These are phyloP conservation scores for Trifolium pratense DNA, from an alignment of 306 rosid species.

Conservation along the genomic window DNA sequence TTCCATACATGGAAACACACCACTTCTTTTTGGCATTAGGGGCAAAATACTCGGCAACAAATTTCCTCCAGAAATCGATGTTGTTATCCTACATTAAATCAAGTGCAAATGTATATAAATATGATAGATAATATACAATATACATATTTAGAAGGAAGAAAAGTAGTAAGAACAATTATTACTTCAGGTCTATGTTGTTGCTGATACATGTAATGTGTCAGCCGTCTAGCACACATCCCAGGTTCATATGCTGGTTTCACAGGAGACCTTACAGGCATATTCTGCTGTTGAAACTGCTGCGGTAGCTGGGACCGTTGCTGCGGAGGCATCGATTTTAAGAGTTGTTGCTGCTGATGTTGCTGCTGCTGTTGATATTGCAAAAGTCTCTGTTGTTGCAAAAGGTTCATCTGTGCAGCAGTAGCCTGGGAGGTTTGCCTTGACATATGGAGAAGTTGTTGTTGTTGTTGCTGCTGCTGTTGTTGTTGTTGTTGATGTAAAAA, in stretches of 20 bases:
- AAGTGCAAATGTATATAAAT: constrained; percentile 35
- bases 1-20: constrained; percentile 98
- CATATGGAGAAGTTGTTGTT: constrained; percentile 86
- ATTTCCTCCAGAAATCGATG: constrained; percentile 97
- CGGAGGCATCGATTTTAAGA: constrained; percentile 80
- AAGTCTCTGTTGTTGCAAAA: constrained; percentile 75
- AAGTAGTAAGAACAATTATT: constrained; percentile 36
- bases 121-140: constrained; percentile 9
- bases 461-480: constrained; percentile 71
- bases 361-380: constrained; percentile 84
- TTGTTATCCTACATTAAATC: constrained; percentile 74
- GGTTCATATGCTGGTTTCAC: constrained; percentile 88
- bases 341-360: constrained; percentile 85
- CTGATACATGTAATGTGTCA: constrained; percentile 89
- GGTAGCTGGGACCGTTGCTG: constrained; percentile 82
- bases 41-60: constrained; percentile 89
- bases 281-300: constrained; percentile 87
- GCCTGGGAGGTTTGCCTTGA: constrained; percentile 85
- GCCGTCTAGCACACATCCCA: constrained; percentile 94
- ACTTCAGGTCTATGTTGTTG: constrained; percentile 95
- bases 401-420: constrained; percentile 80
- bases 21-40: constrained; percentile 97
- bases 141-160: constrained; percentile 24
- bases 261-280: constrained; percentile 73
- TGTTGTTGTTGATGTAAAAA: constrained; percentile 74